phyloP scores from a whole-genome alignment of 192 early-diverging fungal species.

The Jimgerdemannia lactiflua region DNA sequence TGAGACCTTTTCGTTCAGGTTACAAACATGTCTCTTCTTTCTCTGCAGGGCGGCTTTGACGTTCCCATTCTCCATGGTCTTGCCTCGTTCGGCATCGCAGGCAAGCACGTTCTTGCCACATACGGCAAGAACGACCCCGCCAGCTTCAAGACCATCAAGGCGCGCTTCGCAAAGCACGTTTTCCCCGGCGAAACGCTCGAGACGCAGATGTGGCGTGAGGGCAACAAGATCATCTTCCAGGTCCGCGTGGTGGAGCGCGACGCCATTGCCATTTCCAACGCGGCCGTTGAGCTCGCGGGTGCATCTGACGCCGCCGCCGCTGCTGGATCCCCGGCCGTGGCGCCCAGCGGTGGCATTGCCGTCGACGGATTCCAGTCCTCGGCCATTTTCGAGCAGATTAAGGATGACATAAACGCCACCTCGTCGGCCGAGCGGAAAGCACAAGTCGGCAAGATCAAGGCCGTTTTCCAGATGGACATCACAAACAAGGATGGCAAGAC shows the following conservation, averaged over 20 bases:
- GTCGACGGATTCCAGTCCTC: conserved; percentile 71
- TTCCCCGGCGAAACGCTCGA: conserved; percentile 97
- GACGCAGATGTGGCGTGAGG: conserved; percentile 96
- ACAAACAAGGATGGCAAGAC: conserved; percentile 60
- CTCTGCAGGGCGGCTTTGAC: conserved; percentile 80
- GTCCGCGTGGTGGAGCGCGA: conserved; percentile 93
- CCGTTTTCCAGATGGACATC: conserved; percentile 80
- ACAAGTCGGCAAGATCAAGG: conserved; percentile 70
- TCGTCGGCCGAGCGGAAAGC: conserved; percentile 60
- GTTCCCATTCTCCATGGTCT: conserved; percentile 97
- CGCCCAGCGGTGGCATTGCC: conserved; percentile 34
- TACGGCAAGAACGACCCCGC: conserved; percentile 71
- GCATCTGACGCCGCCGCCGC: conserved; percentile 21
- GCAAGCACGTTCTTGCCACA: conserved; percentile 82
- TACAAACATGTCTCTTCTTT: no score
- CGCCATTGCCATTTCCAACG: conserved; percentile 85
- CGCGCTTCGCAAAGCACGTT: conserved; percentile 82
- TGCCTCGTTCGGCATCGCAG: conserved; percentile 89
- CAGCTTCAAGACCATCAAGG: conserved; percentile 85
- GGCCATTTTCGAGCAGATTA: conserved; percentile 68
- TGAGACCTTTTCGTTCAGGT: no score
- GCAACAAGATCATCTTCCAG: conserved; percentile 90
- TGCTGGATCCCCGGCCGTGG: conserved; percentile 11
- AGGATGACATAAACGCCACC: conserved; percentile 45
- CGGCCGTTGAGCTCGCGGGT: conserved; percentile 78